Base-by-base conservation (phyloP, 2,329 filamentous ascomycete genomes). In the Paecilomyces fulvus region DNA sequence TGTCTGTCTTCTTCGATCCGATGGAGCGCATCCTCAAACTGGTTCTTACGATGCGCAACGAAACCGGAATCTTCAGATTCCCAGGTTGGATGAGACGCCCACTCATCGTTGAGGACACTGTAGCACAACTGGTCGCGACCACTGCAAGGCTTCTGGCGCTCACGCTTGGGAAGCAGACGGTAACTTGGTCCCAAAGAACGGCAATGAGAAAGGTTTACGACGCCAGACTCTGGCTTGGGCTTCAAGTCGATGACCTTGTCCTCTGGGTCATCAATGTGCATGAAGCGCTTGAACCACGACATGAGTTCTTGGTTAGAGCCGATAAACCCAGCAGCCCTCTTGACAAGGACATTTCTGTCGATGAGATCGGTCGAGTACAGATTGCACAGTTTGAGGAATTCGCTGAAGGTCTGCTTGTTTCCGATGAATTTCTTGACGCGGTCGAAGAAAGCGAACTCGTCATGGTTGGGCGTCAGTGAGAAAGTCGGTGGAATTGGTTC, bases 11-110 rank as follows among this genome's bases (percentile, higher is more conserved):
- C 94, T 73, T 99, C 94, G 59, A 99, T 96, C 20, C 94, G 83
- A 69, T 99, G 94, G 8, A 99, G 83, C 30, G 89, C 89, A 72
- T 99, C 94, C 71, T 99, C 94, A 61, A 88, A 95, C 55, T 88
- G 84, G 65, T 99, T 99, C 81, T 99, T 99, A 60, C 92, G 85
- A 74, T 99, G 94, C 11, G 94, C 94, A 58, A 99, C 92, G 65
- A 99, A 99, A 0, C 94, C 94, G 49, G 90, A 95, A 69, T 99
- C 94, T 73, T 99, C 94, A 0, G 92, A 97, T 1, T 92, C 94
- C 94, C 94, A 99, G 0, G 94, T 99, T 3, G 94, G 94, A 74
- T 99, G 94, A 25, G 92, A 97, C 1, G 94, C 94, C 94, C 94
- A 99, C 63, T 96, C 90, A 64, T 99, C 94, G 63, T 99, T 99